Base-by-base conservation (phyloP, 2,329 filamentous ascomycete species). In the Aspergillus persii region DNA sequence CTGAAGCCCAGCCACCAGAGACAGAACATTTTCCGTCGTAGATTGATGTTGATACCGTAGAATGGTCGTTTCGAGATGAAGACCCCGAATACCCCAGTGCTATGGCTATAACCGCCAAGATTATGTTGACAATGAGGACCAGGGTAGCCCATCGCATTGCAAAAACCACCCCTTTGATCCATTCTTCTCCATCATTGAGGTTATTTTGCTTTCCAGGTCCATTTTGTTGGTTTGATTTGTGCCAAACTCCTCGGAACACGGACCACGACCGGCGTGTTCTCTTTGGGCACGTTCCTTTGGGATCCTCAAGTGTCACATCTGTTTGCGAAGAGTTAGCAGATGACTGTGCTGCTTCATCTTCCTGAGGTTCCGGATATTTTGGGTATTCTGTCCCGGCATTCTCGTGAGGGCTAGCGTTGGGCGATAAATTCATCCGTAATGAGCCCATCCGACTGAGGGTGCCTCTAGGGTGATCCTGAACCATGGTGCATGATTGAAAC, bases 21-120 rank as follows among this genome's bases (percentile, higher is more conserved):
- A 51, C 30, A 3, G 48, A 26, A 50, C 64, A 66, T 18, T 50
- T 41, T 2, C 64, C 64, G 8, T 26, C 47, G 39, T 66, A 63
- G 3, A 65, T 8, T 2, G 53, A 47, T 4, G 50, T 56, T 8
- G 51, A 29, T 23, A 54, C 54, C 8, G 30, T 15, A 5, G 36
- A 18, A 1, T 23, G 7, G 12, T 50, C 39, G 15, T 23, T 46
- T 8, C 18, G 9, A 11, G 44, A 27, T 47, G 18, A 23, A 7
- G 48, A 49, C 1, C 9, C 18, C 2, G 47, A 53, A 15, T 61
- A 61, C n/a, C 54, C 61, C 6, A 63, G 7, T 2, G 31, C 57
- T 12, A 41, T 18, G 4, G 63, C 63, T 18, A 63, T 48, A 6
- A 60, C 48, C 1, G 56, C 54, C 4, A 65, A 59, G 12, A 59